Evolutionary conservation across 2,329 filamentous ascomycete genomes (phyloP).

Genomic region (Diplodia seriata): DNA sequence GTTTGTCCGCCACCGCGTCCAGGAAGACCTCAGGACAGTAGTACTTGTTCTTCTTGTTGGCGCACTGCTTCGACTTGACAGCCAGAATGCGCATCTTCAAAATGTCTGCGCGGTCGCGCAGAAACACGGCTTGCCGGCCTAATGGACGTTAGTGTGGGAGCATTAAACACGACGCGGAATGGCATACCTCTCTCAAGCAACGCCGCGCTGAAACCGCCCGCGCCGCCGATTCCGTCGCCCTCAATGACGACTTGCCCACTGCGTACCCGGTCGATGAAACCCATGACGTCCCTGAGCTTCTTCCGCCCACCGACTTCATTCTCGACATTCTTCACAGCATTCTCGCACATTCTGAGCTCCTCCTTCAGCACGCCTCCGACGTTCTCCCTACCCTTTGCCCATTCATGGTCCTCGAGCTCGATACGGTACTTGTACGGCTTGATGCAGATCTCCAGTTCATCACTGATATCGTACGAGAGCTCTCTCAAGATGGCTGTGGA

Average conservation of each 20-base stretch:
- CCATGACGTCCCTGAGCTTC: constrained; percentile 87
- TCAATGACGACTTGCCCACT: constrained; percentile 86
- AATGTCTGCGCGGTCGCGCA: constrained; percentile 87
- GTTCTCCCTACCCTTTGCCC: constrained; percentile 84
- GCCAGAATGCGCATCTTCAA: constrained; percentile 89
- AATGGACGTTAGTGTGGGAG: constrained; percentile 23
- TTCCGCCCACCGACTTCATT: constrained; percentile 77
- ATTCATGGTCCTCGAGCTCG: constrained; percentile 90
- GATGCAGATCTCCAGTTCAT: constrained; percentile 98
- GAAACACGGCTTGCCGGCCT: constrained; percentile 93
- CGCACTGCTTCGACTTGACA: constrained; percentile 89
- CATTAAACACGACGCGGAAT: constrained; percentile 1
- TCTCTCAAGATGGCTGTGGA: constrained; percentile 90
- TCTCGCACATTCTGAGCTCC: constrained; percentile 84
- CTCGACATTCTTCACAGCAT: constrained; percentile 78
- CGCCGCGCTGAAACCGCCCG: constrained; percentile 90
- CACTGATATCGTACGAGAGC: constrained; percentile 93
- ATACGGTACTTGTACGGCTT: constrained; percentile 99
- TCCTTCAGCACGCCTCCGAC: constrained; percentile 81
- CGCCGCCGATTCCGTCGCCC: constrained; percentile 81
- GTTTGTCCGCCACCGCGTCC: constrained; percentile 94
- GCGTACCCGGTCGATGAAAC: constrained; percentile 87
- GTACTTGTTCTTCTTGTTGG: constrained; percentile 86
- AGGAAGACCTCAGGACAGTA: constrained; percentile 96
- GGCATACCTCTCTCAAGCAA: constrained; percentile 78